Evolutionary conservation across 164 flowering plant genomes (phyloP).

Genomic region (Cinnamomum chago): DNA sequence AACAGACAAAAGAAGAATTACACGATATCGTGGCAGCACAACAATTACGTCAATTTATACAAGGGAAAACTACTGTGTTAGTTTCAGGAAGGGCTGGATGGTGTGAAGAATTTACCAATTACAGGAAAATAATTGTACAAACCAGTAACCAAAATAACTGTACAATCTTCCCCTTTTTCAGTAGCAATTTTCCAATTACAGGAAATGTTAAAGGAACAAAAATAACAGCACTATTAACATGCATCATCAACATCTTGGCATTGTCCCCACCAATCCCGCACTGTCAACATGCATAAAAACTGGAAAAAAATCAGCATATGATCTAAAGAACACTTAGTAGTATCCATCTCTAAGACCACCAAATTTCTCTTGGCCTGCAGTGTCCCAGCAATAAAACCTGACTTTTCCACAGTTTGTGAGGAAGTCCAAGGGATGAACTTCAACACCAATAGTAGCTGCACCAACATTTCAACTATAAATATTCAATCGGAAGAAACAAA

Average conservation of each 20-base stretch:
- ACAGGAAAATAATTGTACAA: too few relatives aligned
- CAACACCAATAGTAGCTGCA: conserved; percentile 21
- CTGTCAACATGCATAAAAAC: too few relatives aligned
- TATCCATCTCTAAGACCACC: conserved; percentile 25
- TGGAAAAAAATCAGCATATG: not conserved
- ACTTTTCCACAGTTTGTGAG: conserved; percentile 18
- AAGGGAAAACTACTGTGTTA: too few relatives aligned
- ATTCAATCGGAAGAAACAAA: not conserved
- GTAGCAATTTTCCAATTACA: not conserved
- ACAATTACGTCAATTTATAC: too few relatives aligned
- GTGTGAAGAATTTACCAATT: too few relatives aligned
- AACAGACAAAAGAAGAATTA: too few relatives aligned
- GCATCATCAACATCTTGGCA: not conserved
- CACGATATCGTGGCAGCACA: too few relatives aligned
- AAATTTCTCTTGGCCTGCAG: conserved; percentile 22
- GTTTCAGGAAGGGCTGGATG: too few relatives aligned
- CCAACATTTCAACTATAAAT: not conserved
- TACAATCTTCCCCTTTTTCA: too few relatives aligned
- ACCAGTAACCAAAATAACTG: too few relatives aligned
- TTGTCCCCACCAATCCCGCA: not conserved
- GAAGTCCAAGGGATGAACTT: conserved; percentile 22
- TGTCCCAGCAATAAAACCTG: conserved; percentile 23
- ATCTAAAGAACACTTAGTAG: conserved; percentile 9
- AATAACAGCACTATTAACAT: not conserved
- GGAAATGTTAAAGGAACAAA: not conserved